phyloP scores from a whole-genome alignment of 306 rosid genomes.

The Acacia acuminata region DNA sequence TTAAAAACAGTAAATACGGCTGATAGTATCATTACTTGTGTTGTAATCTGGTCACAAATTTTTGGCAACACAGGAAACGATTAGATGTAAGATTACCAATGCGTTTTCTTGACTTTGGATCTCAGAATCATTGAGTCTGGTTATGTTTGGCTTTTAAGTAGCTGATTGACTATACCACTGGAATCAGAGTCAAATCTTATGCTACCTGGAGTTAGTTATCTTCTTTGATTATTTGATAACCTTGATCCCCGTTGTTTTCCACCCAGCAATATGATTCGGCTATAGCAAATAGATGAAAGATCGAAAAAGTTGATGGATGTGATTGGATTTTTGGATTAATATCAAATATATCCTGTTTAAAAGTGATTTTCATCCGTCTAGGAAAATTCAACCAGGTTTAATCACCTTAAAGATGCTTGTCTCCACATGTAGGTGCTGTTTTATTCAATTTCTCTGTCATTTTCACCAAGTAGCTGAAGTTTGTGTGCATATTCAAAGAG shows the following conservation, averaged over 20 bases:
- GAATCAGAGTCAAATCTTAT: neutral
- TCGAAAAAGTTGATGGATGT: neutral
- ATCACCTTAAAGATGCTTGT: neutral
- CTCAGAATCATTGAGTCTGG: neutral
- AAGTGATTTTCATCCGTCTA: neutral
- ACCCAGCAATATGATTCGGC: neutral
- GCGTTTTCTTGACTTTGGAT: neutral
- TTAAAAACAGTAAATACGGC: neutral
- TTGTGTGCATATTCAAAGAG: neutral
- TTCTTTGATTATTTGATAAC: neutral
- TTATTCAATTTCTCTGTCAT: neutral
- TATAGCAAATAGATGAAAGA: neutral
- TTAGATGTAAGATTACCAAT: neutral
- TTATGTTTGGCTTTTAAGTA: neutral
- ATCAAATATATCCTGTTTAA: neutral
- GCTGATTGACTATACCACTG: neutral
- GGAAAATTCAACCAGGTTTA: neutral
- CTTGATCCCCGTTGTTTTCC: neutral
- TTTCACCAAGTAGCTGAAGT: neutral
- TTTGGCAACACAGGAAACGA: neutral
- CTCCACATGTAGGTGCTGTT: neutral
- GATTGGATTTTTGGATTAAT: neutral
- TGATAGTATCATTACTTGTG: neutral
- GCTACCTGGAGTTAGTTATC: neutral
- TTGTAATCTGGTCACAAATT: neutral